Evolutionary conservation across 23 red algal genomes (phyloP).

Genomic region (Chondrus crispus): DNA sequence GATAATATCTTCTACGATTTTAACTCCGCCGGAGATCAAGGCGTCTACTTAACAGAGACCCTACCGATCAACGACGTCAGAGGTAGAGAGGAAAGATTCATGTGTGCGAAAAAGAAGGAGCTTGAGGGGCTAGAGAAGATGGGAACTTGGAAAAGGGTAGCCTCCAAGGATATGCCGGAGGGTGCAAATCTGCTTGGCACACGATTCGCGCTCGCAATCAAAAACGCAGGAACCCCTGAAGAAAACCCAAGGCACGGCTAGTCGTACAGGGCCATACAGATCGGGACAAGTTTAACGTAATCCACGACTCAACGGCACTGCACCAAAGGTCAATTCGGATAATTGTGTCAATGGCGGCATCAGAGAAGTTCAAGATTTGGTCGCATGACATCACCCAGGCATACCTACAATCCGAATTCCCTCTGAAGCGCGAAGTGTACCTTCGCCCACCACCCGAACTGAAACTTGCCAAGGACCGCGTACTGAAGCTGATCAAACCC

Average conservation of each 20-base stretch:
- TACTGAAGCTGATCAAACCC: neutral
- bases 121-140: neutral
- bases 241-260: slow-evolving; percentile 1
- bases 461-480: neutral
- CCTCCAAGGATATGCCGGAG: neutral
- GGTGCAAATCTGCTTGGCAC: neutral
- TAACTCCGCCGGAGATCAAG: neutral
- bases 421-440: neutral
- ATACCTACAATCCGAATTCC: neutral
- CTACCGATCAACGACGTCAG: neutral
- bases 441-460: neutral
- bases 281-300: neutral
- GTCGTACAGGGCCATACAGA: slow-evolving; percentile 25
- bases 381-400: neutral
- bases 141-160: neutral
- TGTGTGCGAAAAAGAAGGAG: neutral
- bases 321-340: neutral
- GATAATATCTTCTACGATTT: neutral
- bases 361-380: neutral
- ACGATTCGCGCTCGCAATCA: neutral
- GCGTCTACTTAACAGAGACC: neutral
- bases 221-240: neutral
- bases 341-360: neutral
- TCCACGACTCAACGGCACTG: slow-evolving; percentile 9
- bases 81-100: neutral